A percentile compares a stretch with the other conserved stretches of the same genome.
These are phyloP conservation scores for Cynara cardunculus DNA, from an alignment of 129 eudicot genomes.

Conservation along the genomic window DNA sequence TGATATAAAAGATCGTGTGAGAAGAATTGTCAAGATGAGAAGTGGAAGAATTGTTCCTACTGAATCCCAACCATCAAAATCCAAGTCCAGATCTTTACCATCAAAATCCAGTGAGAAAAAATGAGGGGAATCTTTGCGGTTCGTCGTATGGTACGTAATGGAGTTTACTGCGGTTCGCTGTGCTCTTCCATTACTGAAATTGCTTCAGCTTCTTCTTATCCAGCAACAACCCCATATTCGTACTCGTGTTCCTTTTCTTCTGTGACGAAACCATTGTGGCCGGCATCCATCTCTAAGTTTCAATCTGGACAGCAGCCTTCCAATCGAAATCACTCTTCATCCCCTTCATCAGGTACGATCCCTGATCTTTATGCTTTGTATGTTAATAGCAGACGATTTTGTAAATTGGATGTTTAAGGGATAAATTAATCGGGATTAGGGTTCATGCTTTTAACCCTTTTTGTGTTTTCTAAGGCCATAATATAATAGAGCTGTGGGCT, in stretches of 20 bases:
- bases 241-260: conserved; percentile 26
- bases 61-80: too few species aligned
- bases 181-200: conserved; percentile 30
- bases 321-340: conserved; percentile 28
- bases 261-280: conserved; percentile 27
- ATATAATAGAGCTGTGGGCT: not conserved
- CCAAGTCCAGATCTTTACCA: too few species aligned
- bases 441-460: not conserved
- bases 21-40: too few species aligned
- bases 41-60: too few species aligned
- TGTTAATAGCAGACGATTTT: not conserved
- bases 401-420: not conserved
- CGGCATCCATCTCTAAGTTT: conserved; percentile 21
- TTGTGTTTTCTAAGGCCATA: not conserved
- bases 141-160: conserved; percentile 35
- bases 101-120: too few species aligned
- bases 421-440: not conserved
- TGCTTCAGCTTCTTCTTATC: conserved; percentile 22
- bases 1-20: too few species aligned
- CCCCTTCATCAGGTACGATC: conserved; percentile 28
- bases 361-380: not conserved
- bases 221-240: conserved; percentile 25
- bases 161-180: conserved; percentile 33
- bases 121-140: conserved; percentile 34
- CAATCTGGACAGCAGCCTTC: conserved; percentile 22